Evolutionary conservation across 106 monocot species (phyloP), one percentile per base, ranked within the genome.

Genomic region (Acorus gramineus): DNA sequence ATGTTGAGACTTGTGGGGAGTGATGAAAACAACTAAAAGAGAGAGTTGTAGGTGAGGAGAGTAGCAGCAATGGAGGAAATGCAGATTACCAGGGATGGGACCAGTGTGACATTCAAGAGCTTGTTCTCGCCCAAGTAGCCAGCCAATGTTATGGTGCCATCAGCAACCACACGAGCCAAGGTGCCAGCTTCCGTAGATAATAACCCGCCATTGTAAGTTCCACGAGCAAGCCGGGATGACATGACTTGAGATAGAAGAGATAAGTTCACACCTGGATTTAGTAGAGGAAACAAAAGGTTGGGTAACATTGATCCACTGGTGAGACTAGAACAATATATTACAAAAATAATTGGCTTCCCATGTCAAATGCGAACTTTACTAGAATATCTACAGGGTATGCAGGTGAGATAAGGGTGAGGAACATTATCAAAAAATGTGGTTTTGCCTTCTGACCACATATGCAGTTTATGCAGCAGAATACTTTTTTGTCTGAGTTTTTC

Each of bases 151-250:
- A 81, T 77, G 3, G 81, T 81, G 51, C 50, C 69, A 62, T 81
- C 81, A 3, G 81, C 81, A 8, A 73, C 58, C 42, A 81, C 81
- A 11, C 81, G 67, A 7, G 81, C 81, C 43, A 81, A 51, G 7
- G 81, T 81, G 57, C 81, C 81, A 10, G 81, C 81, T 58, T 81
- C 77, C 0, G 81, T 81, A 42, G 77, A 81, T 3, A 81, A 73
- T 10, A 81, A 56, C 9, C 81, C 77, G 7, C 76, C 81, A 49
- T 81, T 81, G 69, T 47, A 81, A n/a, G 81, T 81, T 74, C 81
- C 81, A 11, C 81, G 77, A 13, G 77, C 77, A 47, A 81, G 73
- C 49, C 81, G 60, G 2, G 81, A 73, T 44, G 77, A 77, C 73
- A 81, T 77, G 10, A 82, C 73, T 53, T 70, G 68, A 56, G 81